These are phyloP conservation scores for Durusdinium trenchii DNA, from an alignment of 73 alveolate genomes.

Conservation along the genomic window DNA sequence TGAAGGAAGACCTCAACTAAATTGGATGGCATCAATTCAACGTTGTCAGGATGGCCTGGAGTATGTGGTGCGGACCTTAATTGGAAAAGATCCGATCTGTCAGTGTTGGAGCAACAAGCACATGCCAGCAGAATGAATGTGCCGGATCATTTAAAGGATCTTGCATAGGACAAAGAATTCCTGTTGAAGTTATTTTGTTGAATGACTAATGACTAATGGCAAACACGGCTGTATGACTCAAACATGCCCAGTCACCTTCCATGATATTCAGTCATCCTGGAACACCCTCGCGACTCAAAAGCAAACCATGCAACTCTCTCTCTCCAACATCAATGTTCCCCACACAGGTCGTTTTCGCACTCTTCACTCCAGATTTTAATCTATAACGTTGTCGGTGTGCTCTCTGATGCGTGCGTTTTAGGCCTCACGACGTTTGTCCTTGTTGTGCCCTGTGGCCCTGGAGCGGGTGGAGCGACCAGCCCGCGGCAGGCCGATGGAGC, in stretches of 20 bases:
- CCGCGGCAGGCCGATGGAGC: background rate
- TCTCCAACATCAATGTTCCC: background rate
- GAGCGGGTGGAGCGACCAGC: slow-evolving; percentile 77
- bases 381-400: background rate
- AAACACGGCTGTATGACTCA: too few species aligned
- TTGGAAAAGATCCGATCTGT: background rate
- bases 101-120: too few species aligned
- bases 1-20: too few species aligned
- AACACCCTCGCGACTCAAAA: background rate
- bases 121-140: too few species aligned
- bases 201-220: too few species aligned
- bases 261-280: background rate
- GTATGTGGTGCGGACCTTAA: background rate
- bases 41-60: slow-evolving; percentile 18
- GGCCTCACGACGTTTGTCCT: slow-evolving; percentile 62
- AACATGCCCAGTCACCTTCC: too few species aligned
- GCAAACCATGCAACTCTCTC: background rate
- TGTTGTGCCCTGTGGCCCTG: slow-evolving; percentile 70
- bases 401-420: background rate
- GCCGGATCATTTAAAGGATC: too few species aligned
- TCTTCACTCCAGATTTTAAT: background rate
- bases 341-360: too few species aligned
- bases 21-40: too few species aligned
- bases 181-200: too few species aligned
- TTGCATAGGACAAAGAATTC: too few species aligned